A percentile compares a stretch with the other conserved stretches of the same genome.
Conservation (phyloP, 129 eudicot species). For the sunflower (Helianthus annuus) region DNA sequence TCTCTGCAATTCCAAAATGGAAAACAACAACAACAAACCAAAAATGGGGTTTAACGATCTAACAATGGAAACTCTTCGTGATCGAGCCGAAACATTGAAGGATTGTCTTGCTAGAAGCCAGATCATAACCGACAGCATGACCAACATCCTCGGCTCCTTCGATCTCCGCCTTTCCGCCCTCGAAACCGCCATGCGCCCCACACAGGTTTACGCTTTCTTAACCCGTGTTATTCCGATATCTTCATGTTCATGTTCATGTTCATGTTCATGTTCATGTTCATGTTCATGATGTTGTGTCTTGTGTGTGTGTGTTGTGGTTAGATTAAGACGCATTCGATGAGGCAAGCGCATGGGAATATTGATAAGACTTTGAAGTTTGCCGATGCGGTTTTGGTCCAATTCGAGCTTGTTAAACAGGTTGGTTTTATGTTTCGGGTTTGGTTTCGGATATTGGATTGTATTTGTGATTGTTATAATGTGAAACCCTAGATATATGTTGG, state of each 20-base stretch:
- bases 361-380: conserved; percentile 81
- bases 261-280: no score
- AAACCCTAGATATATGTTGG: not conserved
- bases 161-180: conserved; percentile 96
- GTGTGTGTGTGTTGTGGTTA: conserved; percentile 22
- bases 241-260: no score
- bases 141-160: conserved; percentile 83
- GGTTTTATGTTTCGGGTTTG: not conserved
- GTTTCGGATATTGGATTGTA: not conserved
- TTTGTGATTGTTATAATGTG: not conserved
- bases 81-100: conserved; percentile 63
- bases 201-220: conserved; percentile 47
- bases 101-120: conserved; percentile 76
- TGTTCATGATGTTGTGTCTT: not conserved
- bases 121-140: conserved; percentile 72
- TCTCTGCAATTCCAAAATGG: not conserved
- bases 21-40: not conserved
- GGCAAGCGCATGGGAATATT: conserved; percentile 92
- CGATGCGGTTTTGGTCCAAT: conserved; percentile 59
- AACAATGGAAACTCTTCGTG: conserved; percentile 66
- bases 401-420: conserved; percentile 78
- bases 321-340: conserved; percentile 80
- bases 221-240: not conserved
- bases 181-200: conserved; percentile 97
- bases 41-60: conserved; percentile 44